A percentile compares a stretch with the other conserved stretches of the same genome.
Evolutionary conservation across 148 eudicot species (phyloP).

Genomic region (Mesembryanthemum crystallinum): DNA sequence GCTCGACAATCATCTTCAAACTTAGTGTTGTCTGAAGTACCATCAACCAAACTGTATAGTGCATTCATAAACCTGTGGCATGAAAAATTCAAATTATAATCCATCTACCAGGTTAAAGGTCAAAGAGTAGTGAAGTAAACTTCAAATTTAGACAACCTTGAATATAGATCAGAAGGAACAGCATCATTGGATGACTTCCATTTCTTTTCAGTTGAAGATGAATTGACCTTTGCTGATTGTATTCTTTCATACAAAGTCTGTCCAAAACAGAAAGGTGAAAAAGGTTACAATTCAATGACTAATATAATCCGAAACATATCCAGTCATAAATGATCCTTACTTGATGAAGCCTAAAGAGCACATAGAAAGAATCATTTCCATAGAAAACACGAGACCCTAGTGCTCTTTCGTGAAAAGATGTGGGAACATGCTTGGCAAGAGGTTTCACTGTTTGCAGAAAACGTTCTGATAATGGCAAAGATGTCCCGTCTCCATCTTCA

Average conservation of each 20-base stretch:
- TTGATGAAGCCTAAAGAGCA: slow-evolving; percentile 87
- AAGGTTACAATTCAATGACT: neutral
- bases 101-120: slow-evolving; percentile 8
- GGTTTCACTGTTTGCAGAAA: slow-evolving; percentile 59
- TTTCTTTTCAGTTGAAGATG: slow-evolving; percentile 58
- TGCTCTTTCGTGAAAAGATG: slow-evolving; percentile 33
- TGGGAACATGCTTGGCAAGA: slow-evolving; percentile 48
- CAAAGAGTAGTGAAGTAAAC: slow-evolving; percentile 12
- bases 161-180: slow-evolving; percentile 55
- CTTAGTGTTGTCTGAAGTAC: slow-evolving; percentile 78
- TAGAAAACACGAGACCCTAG: slow-evolving; percentile 56
- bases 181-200: slow-evolving; percentile 64
- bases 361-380: slow-evolving; percentile 83
- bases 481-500: slow-evolving; percentile 50
- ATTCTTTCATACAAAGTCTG: slow-evolving; percentile 87
- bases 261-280: slow-evolving; percentile 6
- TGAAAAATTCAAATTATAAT: neutral
- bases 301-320: neutral
- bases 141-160: slow-evolving; percentile 41
- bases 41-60: slow-evolving; percentile 71
- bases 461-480: slow-evolving; percentile 43
- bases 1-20: slow-evolving; percentile 97
- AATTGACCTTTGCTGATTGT: slow-evolving; percentile 63
- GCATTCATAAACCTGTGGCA: slow-evolving; percentile 68
- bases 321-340: slow-evolving; percentile 36